phyloP scores from a whole-genome alignment of 768 basidiomycete species.

The Kwoniella sp. region DNA sequence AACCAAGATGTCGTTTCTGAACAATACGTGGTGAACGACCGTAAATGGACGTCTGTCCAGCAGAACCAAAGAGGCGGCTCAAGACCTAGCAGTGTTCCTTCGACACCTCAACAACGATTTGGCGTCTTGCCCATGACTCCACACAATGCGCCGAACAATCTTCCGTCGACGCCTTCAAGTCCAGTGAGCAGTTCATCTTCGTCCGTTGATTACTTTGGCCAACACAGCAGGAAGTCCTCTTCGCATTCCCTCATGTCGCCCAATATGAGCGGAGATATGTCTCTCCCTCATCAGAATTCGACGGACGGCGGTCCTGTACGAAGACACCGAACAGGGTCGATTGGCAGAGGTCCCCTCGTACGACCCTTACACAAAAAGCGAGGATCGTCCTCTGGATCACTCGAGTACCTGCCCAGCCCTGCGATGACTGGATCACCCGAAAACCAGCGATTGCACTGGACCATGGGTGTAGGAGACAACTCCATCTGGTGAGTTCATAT shows the following conservation, averaged over 20 bases:
- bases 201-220: constrained; percentile 43
- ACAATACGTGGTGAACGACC: constrained; percentile 25
- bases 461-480: constrained; percentile 40
- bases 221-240: constrained; percentile 36
- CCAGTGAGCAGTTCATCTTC: constrained; percentile 38
- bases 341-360: constrained; percentile 28
- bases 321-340: constrained; percentile 37
- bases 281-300: constrained; percentile 21
- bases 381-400: constrained; percentile 18
- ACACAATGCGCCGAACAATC: constrained; percentile 17
- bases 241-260: constrained; percentile 38
- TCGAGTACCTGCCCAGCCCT: constrained; percentile 12
- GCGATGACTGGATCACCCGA: constrained; percentile 19
- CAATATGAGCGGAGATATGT: constrained; percentile 15
- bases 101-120: constrained; percentile 41
- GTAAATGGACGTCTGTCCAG: constrained; percentile 34
- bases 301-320: constrained; percentile 45
- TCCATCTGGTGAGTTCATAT: constrained; percentile 36
- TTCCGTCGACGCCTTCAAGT: constrained; percentile 43
- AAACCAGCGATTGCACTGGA: constrained; percentile 29
- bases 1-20: constrained; percentile 38
- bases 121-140: constrained; percentile 52
- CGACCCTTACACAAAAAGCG: constrained; percentile 37
- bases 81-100: constrained; percentile 30
- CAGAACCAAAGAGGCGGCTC: constrained; percentile 25